phyloP scores from a whole-genome alignment of 495 filamentous ascomycete species.

The Penicillium pancosmium region DNA sequence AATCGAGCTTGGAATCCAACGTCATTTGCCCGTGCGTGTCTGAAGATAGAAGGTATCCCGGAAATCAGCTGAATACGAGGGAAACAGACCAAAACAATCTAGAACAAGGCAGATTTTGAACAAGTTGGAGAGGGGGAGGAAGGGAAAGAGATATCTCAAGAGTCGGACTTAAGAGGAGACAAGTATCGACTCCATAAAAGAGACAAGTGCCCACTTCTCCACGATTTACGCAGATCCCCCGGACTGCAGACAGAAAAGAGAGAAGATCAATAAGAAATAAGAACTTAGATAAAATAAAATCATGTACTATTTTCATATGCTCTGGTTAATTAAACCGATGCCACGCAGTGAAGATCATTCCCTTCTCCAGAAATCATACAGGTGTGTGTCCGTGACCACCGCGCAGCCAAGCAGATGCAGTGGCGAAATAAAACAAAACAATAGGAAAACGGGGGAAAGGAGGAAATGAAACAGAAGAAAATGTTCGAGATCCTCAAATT shows the following conservation, averaged over 20 bases:
- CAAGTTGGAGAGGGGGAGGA: background rate
- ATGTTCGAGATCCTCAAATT: background rate
- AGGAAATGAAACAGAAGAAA: background rate
- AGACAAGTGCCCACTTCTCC: conserved; percentile 1
- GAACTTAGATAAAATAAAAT: background rate
- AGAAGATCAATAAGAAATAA: background rate
- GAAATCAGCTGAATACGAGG: background rate
- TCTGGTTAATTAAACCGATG: conserved; percentile 2
- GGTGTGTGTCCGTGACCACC: background rate
- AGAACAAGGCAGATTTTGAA: background rate
- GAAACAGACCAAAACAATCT: background rate
- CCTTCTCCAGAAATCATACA: conserved; percentile 10
- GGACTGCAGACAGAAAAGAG: background rate
- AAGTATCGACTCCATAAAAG: background rate
- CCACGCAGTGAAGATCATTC: conserved; percentile 7
- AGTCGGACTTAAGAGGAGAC: background rate
- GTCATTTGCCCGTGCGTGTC: conserved; percentile 1
- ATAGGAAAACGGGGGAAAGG: background rate
- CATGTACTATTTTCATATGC: conserved; percentile 5
- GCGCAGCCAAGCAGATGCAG: background rate
- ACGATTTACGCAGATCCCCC: conserved; percentile 5
- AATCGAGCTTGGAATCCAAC: background rate
- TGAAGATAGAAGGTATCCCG: conserved; percentile 6
- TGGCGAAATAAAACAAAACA: background rate
- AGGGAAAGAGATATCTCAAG: background rate